Percentiles rank a stretch among this genome's conserved stretches.
These are phyloP conservation scores for Diplodia sapinea DNA, from an alignment of 2,329 filamentous ascomycete genomes.

Conservation along the genomic window DNA sequence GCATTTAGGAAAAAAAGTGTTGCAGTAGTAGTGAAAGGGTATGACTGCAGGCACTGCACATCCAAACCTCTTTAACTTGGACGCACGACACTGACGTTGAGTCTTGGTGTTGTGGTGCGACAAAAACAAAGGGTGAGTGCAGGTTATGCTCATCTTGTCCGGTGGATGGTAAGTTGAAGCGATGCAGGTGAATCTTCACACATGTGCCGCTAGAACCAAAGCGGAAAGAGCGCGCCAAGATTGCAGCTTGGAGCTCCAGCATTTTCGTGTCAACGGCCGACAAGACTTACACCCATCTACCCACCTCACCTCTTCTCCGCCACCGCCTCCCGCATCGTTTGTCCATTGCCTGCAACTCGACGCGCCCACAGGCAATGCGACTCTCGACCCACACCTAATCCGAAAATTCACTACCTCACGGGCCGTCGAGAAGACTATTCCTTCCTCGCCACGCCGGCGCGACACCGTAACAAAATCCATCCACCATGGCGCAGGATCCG, in stretches of 20 bases:
- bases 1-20: neutral
- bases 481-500: slow-evolving; percentile 66
- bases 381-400: slow-evolving; percentile 7
- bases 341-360: slow-evolving; percentile 1
- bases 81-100: too few species aligned
- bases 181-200: too few species aligned
- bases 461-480: slow-evolving; percentile 13
- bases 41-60: neutral
- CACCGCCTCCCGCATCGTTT: slow-evolving; percentile 10
- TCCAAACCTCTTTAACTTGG: too few species aligned
- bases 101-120: too few species aligned
- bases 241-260: slow-evolving; percentile 29
- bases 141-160: too few species aligned
- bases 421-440: slow-evolving; percentile 18
- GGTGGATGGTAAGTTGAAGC: too few species aligned
- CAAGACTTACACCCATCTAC: slow-evolving; percentile 3
- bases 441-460: slow-evolving; percentile 31
- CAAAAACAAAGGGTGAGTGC: too few species aligned
- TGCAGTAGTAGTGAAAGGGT: neutral
- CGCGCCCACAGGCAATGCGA: slow-evolving; percentile 30
- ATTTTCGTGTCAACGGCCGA: slow-evolving; percentile 29
- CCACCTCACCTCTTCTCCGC: neutral
- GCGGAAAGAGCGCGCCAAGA: slow-evolving; percentile 22
- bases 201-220: neutral
- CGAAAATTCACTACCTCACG: slow-evolving; percentile 14